A percentile compares a stretch with the other conserved stretches of the same genome.
Evolutionary conservation across 1,139 yeast genomes (phyloP).

Genomic region (Candida pseudocylindracea): DNA sequence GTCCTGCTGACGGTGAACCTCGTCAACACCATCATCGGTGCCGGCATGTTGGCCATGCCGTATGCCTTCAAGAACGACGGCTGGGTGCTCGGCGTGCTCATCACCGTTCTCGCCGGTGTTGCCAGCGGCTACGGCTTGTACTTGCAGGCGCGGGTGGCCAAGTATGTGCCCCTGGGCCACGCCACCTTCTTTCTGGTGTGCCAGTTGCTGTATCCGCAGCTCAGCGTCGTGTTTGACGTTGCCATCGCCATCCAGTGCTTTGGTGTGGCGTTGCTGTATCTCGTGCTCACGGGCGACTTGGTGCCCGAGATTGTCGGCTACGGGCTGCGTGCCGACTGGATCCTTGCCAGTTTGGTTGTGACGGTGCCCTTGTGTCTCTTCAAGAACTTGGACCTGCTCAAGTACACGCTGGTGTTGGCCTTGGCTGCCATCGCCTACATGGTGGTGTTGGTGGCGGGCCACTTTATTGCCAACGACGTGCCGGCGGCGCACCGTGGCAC

Average conservation of each 20-base stretch:
- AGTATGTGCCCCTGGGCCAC: constrained; percentile 43
- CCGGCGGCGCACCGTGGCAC: constrained; percentile 26
- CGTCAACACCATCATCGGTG: constrained; percentile 62
- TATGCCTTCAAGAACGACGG: constrained; percentile 77
- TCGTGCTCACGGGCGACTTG: constrained; percentile 11
- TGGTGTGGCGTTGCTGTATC: constrained; percentile 4
- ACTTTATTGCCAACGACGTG: constrained; percentile 15
- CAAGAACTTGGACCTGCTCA: constrained; percentile 20
- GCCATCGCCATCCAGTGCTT: constrained; percentile 6
- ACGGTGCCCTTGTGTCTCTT: constrained; percentile 21
- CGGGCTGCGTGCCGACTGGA: constrained; percentile 9
- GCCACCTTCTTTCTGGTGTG: constrained; percentile 81
- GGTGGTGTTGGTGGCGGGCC: constrained; percentile 14
- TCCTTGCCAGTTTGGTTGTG: constrained; percentile 11
- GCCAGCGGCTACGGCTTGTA: constrained; percentile 68
- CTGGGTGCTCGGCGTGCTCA: constrained; percentile 36
- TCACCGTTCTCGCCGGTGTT: constrained; percentile 50
- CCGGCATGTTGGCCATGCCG: constrained; percentile 88
- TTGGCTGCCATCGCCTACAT: constrained; percentile 18
- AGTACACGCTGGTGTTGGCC: constrained; percentile 19
- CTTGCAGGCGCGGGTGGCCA: constrained; percentile 54
- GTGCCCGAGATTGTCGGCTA: constrained; percentile 15
- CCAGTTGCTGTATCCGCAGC: constrained; percentile 62
- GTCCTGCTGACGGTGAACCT: constrained; percentile 34
- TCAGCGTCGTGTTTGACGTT: constrained; percentile 56